Conservation (phyloP, 176 grass and related monocot species). For the Chrysopogon serrulatus region DNA sequence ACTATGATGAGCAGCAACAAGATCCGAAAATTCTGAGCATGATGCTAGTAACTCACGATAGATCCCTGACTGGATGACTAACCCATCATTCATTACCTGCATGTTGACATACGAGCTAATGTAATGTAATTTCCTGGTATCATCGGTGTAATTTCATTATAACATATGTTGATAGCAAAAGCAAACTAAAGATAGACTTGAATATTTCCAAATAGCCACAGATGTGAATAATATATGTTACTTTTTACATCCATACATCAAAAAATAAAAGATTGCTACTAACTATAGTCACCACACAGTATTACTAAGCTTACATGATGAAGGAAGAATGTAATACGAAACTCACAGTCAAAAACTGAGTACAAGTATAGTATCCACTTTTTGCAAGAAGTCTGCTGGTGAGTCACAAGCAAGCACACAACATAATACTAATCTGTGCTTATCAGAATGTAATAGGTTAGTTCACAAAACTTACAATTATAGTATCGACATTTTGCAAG, state of each 20-base stretch:
- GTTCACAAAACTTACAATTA: slow-evolving; percentile 43
- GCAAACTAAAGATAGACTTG: neutral
- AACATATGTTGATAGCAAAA: neutral
- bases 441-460: neutral
- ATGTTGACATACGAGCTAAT: neutral
- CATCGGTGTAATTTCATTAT: neutral
- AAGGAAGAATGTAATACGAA: neutral
- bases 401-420: slow-evolving; percentile 41
- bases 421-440: neutral
- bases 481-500: slow-evolving; percentile 53
- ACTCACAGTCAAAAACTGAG: neutral
- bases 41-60: slow-evolving; percentile 56
- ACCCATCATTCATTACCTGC: slow-evolving; percentile 80
- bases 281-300: neutral
- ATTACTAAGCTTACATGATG: neutral
- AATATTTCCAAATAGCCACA: neutral
- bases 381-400: slow-evolving; percentile 59
- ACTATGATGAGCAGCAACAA: slow-evolving; percentile 86
- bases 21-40: slow-evolving; percentile 61
- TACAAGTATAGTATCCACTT: slow-evolving; percentile 58
- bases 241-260: neutral
- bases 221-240: neutral
- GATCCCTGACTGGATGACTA: slow-evolving; percentile 59
- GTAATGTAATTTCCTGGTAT: slow-evolving; percentile 2
- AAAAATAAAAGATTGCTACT: neutral